These are phyloP conservation scores for Hypomyces perniciosus DNA, from an alignment of 2,329 filamentous ascomycete genomes.

Conservation along the genomic window DNA sequence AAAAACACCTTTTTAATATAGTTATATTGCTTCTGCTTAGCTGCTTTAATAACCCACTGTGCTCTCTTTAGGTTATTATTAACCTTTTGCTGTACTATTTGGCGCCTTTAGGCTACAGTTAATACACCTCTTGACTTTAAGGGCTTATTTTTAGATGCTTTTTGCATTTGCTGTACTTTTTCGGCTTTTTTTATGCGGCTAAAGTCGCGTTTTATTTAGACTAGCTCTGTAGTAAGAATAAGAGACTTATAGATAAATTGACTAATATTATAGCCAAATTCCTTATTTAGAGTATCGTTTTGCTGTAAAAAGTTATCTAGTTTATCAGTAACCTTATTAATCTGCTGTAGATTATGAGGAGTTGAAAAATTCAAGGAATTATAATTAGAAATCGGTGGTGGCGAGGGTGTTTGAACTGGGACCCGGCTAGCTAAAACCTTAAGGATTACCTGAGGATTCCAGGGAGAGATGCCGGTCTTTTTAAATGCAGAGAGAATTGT, in stretches of 20 bases:
- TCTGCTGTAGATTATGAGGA: constrained; percentile 3
- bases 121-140: constrained; percentile 2
- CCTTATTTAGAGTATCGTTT: neutral
- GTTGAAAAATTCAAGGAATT: constrained; percentile 3
- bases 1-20: neutral
- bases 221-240: constrained; percentile 3
- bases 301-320: constrained; percentile 6
- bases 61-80: neutral
- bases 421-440: neutral
- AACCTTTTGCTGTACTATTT: neutral
- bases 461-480: neutral
- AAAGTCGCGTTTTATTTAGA: constrained; percentile 7
- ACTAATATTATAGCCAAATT: constrained; percentile 1
- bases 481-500: constrained; percentile 1
- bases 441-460: neutral
- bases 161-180: neutral
- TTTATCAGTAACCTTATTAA: constrained; percentile 8
- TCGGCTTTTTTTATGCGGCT: constrained; percentile 1
- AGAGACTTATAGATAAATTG: constrained; percentile 5
- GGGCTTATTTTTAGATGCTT: neutral
- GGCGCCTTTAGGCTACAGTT: constrained; percentile 2
- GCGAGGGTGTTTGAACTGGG: neutral
- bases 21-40: constrained; percentile 1
- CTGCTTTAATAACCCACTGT: neutral
- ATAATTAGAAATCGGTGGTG: neutral